A percentile compares a stretch with the other conserved stretches of the same genome.
phyloP scores from a whole-genome alignment of 164 flowering plant genomes.

The Vitis labrusca region DNA sequence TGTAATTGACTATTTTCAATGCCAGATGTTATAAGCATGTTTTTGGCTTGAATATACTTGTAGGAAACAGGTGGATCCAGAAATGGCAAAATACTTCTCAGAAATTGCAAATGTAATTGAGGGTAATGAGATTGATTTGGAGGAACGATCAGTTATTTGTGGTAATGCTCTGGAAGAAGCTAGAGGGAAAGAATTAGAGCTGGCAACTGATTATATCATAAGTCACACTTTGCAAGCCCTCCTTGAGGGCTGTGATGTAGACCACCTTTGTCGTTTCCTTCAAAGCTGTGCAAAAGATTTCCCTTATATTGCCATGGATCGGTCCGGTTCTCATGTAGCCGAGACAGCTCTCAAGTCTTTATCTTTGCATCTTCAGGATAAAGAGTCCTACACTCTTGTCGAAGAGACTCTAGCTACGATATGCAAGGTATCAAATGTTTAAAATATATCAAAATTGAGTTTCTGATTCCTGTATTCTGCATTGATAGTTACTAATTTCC shows the following conservation, averaged over 20 bases:
- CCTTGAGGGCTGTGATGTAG: constrained; percentile 72
- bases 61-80: constrained; percentile 92
- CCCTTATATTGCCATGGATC: constrained; percentile 66
- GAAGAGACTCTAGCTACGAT: constrained; percentile 59
- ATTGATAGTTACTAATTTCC: not conserved
- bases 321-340: constrained; percentile 95
- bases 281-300: constrained; percentile 62
- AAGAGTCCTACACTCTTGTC: constrained; percentile 45
- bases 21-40: constrained; percentile 2
- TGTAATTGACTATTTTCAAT: too few species aligned
- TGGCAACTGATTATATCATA: constrained; percentile 77
- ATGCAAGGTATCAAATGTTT: constrained; percentile 58
- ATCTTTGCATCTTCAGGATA: constrained; percentile 59
- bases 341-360: constrained; percentile 81
- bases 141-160: constrained; percentile 66
- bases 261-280: constrained; percentile 74
- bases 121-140: constrained; percentile 59
- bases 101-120: constrained; percentile 80
- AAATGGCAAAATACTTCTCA: constrained; percentile 68
- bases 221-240: constrained; percentile 78
- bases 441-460: not conserved
- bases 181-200: constrained; percentile 79
- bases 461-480: not conserved
- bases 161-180: constrained; percentile 91
- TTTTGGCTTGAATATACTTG: constrained; percentile 13